phyloP scores from a whole-genome alignment of 176 grass and related monocot genomes.

The Tillandsia leiboldiana region DNA sequence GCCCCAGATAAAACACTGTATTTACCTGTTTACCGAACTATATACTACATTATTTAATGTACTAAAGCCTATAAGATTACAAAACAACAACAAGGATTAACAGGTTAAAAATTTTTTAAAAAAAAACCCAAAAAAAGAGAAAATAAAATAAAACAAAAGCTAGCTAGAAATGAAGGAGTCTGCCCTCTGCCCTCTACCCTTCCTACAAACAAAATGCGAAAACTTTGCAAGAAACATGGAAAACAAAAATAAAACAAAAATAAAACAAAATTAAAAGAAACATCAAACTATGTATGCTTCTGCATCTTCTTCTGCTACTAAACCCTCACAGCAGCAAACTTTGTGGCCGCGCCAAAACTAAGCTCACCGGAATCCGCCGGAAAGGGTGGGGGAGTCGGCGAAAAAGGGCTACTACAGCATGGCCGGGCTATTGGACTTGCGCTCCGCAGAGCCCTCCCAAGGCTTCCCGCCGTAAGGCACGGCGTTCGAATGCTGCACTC shows the following conservation, averaged over 20 bases:
- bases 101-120: not conserved
- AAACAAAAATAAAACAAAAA: not conserved
- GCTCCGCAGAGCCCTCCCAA: conserved; percentile 18
- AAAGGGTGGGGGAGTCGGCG: not conserved
- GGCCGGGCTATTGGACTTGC: conserved; percentile 33
- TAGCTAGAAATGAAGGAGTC: not conserved
- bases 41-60: too few relatives aligned
- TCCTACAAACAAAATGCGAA: not conserved
- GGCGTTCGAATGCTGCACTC: conserved; percentile 6
- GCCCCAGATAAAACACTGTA: too few relatives aligned
- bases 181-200: not conserved
- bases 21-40: too few relatives aligned
- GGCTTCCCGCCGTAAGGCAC: conserved; percentile 17
- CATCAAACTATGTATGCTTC: not conserved
- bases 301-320: not conserved
- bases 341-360: not conserved
- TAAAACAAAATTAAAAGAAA: not conserved
- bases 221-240: not conserved
- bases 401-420: conserved; percentile 29
- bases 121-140: not conserved
- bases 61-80: too few relatives aligned
- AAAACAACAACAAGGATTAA: too few relatives aligned
- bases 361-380: not conserved
- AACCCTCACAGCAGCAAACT: not conserved
- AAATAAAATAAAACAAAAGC: not conserved